Conservation (phyloP, 345 rosid genomes). For the Hypericum perforatum region DNA sequence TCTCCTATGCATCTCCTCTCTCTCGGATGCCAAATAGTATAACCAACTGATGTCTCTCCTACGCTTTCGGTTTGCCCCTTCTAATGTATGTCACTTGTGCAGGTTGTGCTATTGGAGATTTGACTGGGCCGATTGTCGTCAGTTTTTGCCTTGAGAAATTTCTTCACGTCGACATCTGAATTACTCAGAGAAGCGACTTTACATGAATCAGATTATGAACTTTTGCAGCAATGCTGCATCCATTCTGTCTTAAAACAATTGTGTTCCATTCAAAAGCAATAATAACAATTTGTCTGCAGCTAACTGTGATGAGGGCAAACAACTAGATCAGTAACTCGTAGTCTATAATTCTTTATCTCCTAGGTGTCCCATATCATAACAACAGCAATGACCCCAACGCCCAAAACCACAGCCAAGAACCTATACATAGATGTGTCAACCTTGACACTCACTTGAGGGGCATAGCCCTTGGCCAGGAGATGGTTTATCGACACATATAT, state of each 20-base stretch:
- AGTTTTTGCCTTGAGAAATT: slow-evolving; percentile 57
- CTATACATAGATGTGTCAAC: slow-evolving; percentile 34
- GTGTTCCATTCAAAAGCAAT: no score
- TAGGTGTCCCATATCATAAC: slow-evolving; percentile 74
- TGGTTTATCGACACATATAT: slow-evolving; percentile 67
- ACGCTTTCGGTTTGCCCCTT: neutral
- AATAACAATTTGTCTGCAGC: no score
- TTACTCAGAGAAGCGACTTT: neutral
- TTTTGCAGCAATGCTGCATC: no score
- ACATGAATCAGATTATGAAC: neutral
- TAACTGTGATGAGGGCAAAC: no score
- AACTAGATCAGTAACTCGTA: no score
- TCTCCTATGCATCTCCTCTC: neutral
- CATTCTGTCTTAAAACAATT: no score
- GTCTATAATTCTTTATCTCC: neutral
- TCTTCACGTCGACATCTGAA: slow-evolving; percentile 37
- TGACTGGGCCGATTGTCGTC: slow-evolving; percentile 67
- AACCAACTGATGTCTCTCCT: neutral
- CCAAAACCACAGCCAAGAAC: slow-evolving; percentile 50
- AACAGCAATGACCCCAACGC: slow-evolving; percentile 51
- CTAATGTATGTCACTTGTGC: slow-evolving; percentile 11
- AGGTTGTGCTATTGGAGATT: slow-evolving; percentile 83
- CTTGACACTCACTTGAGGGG: slow-evolving; percentile 20
- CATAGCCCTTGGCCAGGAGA: slow-evolving; percentile 51
- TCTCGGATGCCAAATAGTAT: neutral